Evolutionary conservation across 306 rosid genomes (phyloP), one percentile per base, ranked within the genome.

Genomic region (Astragalus glycyphyllos): DNA sequence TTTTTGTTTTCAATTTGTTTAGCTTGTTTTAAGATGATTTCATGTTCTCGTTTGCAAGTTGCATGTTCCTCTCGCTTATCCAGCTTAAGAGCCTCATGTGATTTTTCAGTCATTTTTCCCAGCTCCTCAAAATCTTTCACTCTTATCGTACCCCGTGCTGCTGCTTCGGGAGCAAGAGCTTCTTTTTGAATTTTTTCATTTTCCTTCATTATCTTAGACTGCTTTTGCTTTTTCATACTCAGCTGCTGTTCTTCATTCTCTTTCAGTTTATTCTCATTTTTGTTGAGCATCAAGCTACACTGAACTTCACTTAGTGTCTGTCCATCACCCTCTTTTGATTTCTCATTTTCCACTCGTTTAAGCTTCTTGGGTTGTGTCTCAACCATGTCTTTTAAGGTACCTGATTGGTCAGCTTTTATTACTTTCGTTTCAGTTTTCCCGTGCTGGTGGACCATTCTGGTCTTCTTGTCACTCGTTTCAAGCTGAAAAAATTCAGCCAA

Each of bases 281-380:
- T 83, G 76, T 71, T 46, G 37, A 31, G 74, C 48, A 75, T 71
- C 76, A 41, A 57, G 64, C 75, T 69, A 73, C 76, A 79, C 70
- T 83, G 84, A 77, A 68, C 81, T 63, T 79, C 82, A 49, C 20
- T 65, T 57, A 10, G 46, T 48, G 54, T 57, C 60, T 44, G 68
- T 62, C 79, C 70, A 42, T 79, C 79, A 59, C 55, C 34, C 59
- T 71, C 81, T 79, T 75, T 56, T 4, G 67, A 42, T 56, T 61
- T 76, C 58, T 48, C 48, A 1, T 69, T 55, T 73, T 61, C 73
- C 31, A 61, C 47, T 41, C 37, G 78, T 54, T 59, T 71, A 54
- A 44, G 59, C 57, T 73, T 88, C 74, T 51, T 74, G 72, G 32
- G 65, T 46, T 32, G 80, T 60, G 72, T 67, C 82, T 82, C 84